These are phyloP conservation scores for Glonium stellatum DNA, from an alignment of 495 filamentous ascomycete species.

Conservation along the genomic window DNA sequence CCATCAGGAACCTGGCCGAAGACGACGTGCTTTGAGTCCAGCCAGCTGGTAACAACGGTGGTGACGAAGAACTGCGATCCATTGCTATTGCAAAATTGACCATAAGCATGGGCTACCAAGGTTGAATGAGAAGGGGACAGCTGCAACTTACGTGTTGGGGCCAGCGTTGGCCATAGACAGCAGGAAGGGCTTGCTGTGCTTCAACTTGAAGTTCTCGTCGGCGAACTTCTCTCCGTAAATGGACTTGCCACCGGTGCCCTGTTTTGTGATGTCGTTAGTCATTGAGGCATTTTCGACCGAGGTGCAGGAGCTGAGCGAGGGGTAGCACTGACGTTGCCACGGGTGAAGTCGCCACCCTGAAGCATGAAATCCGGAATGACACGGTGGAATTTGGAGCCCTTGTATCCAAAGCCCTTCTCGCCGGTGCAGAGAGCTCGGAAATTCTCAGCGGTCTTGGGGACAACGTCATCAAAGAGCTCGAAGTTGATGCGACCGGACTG, in stretches of 20 bases:
- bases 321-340: constrained; percentile 40
- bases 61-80: constrained; percentile 65
- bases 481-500: constrained; percentile 81
- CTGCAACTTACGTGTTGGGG: constrained; percentile 58
- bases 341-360: constrained; percentile 48
- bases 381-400: constrained; percentile 39
- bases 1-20: constrained; percentile 37
- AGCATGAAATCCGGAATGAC: constrained; percentile 49
- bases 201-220: constrained; percentile 69
- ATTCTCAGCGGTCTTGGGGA: constrained; percentile 89
- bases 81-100: constrained; percentile 49
- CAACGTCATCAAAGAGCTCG: constrained; percentile 76
- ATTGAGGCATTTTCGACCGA: neutral
- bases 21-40: constrained; percentile 43
- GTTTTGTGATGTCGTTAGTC: constrained; percentile 5
- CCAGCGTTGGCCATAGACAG: constrained; percentile 83
- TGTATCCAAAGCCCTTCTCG: constrained; percentile 70
- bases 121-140: neutral
- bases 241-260: constrained; percentile 81
- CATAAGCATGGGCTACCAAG: constrained; percentile 16
- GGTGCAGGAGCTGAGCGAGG: neutral
- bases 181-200: constrained; percentile 56
- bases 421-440: constrained; percentile 91
- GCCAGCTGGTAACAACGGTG: constrained; percentile 41
- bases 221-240: constrained; percentile 83